Evolutionary conservation across 2,329 filamentous ascomycete genomes (phyloP), one percentile per base, ranked within the genome.

Genomic region (Dactylellina cionopaga): DNA sequence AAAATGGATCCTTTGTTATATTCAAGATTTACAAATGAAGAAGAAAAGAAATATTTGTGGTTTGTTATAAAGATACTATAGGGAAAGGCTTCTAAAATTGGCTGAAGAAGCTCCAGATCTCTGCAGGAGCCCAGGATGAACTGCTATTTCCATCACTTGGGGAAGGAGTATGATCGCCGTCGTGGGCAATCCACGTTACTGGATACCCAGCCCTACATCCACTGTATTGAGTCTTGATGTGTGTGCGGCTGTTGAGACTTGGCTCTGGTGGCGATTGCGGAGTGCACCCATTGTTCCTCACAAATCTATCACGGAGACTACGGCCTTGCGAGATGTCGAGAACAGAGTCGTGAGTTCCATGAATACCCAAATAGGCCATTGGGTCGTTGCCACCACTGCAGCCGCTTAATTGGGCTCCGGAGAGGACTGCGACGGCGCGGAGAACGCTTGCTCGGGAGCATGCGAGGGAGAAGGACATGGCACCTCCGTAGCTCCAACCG

Each of bases 401-500:
- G 33, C 80, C 80, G 41, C 79, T 80, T 52, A 81, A 71, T 25
- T 77, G 63, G 17, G 76, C 80, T 24, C 79, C 80, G 2, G 77
- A 77, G 31, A 80, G 75, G 44, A 80, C 78, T 11, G 80, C 79
- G 15, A 84, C 79, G 41, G 81, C 82, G 31, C 80, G 79, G 76
- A 83, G 80, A 51, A 77, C 77, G 15, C 76, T 75, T 2, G 81
- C 79, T 13, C 80, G 79, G 1, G 81, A 79, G 74, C 82, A 84
- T 2, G 82, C 82, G 11, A 83, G 75, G 0, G 80, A 77, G 75
- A 79, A 82, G 2, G 78, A 79, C 81, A 84, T 83, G 44, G 80
- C 80, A 39, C 79, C 82, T 35, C 83, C 82, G 74, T 82, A 83
- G 69, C 80, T 81, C 76, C 82, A 83, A n/a, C 82, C 82, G 0